Base-by-base conservation (phyloP, 441 rosid genomes). In the Adansonia grandidieri region DNA sequence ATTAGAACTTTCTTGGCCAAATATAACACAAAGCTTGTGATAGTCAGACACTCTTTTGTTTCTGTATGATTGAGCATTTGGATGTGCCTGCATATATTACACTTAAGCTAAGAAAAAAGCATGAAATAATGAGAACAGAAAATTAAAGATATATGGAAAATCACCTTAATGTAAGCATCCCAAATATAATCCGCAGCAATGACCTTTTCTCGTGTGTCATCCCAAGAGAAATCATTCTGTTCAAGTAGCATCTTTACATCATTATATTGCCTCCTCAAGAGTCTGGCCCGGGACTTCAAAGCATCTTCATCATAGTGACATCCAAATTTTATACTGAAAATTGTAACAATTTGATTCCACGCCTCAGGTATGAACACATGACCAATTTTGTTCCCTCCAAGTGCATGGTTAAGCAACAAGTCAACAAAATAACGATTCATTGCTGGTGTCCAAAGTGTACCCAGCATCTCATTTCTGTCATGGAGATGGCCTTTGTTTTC, bases 141-240 rank as follows among this genome's bases (percentile, higher is more conserved):
- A 44, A 17, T 66, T 70, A 24, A n/a, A 62, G 53, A 9, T 22
- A 13, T 37, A 15, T 5, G 28, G 63, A 53, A 58, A 78, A 61
- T 82, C 71, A 86, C 91, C 88, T 82, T 75, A 42, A 53, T 42
- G 77, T 84, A 83, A 66, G 83, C 78, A 80, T 86, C 85, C 91
- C 91, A 86, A 57, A 83, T 71, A 84, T 76, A 47, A 80, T 82
- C 86, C 71, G 80, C 87, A 79, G 91, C 89, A 10, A 71, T 73
- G 58, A 88, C 82, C 85, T 82, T 83, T 77, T 86, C 88, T 68
- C 11, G 84, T 63, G 64, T 79, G 76, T 86, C 91, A 82, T 88
- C 91, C 91, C 91, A 88, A 80, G 66, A 83, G 75, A 86, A 88
- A 5, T 85, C 88, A 70, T 68, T 85, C 74, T 82, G 89, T 70